Base-by-base conservation (phyloP, 2,329 filamentous ascomycete genomes). In the Dactylella cylindrospora region DNA sequence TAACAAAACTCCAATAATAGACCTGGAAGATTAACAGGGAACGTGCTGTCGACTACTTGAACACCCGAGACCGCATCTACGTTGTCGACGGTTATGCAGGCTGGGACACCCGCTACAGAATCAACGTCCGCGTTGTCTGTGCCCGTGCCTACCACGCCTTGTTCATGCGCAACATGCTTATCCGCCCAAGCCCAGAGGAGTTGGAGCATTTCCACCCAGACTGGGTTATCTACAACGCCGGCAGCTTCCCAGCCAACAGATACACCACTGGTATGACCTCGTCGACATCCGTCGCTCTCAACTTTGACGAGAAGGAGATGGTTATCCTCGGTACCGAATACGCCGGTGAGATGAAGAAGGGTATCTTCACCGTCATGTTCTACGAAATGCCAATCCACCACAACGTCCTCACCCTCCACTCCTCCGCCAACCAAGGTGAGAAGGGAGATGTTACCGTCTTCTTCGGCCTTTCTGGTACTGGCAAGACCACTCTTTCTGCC, bases 101-200 rank as follows among this genome's bases (percentile, higher is more conserved):
- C 74, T 98, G 93, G 93, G 93, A 98, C 71, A 86, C 94, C 79
- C 90, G 93, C 75, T 98, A 98, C 81, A 83, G 90, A 69, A 97
- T 98, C 78, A 88, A 85, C 71, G 93, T 98, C 71, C 90, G 93
- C 72, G 91, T 98, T 67, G 90, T 98, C 73, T 98, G 93, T 78
- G 93, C 93, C 68, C 90, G 93, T 74, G 93, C 93, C 76, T 98
- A 98, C 82, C 93, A 98, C 82, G 93, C 93, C 66, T 84, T 98
- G 67, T 98, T 98, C 84, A 98, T 98, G 93, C 88, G 90, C 73
- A 98, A 98, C 82, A 98, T 98, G 93, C 86, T 98, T 73, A 98
- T 98, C 79, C 87, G 93, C 70, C 93, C 93, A 66, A 80, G 84
- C 47, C 83, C 82, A 66, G 88, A 94, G 77, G 90, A 98, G 80